Conservation (phyloP, 805 yeast genomes). For the Starmerella cellae region DNA sequence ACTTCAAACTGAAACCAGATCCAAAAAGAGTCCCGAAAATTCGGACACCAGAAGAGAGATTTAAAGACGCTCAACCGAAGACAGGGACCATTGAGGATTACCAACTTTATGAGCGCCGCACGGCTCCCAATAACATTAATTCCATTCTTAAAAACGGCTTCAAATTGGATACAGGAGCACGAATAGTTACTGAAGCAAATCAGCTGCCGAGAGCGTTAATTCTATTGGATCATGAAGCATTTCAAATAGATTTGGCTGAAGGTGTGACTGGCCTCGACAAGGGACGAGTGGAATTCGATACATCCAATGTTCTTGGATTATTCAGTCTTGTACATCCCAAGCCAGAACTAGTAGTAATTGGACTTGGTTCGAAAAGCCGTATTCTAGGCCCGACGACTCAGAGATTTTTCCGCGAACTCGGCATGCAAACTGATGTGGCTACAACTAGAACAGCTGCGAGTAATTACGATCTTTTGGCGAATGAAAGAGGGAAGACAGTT, state of each 20-base stretch:
- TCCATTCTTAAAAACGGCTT: conserved; percentile 44
- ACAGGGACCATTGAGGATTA: conserved; percentile 26
- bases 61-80: conserved; percentile 21
- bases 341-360: conserved; percentile 63
- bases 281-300: conserved; percentile 43
- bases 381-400: conserved; percentile 47
- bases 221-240: conserved; percentile 38
- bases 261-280: conserved; percentile 35
- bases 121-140: conserved; percentile 41
- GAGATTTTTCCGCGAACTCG: conserved; percentile 39
- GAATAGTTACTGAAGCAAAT: conserved; percentile 24
- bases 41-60: conserved; percentile 17
- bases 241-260: conserved; percentile 40
- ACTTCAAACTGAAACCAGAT: conserved; percentile 20
- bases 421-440: conserved; percentile 57
- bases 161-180: conserved; percentile 41
- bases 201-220: conserved; percentile 23
- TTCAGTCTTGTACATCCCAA: conserved; percentile 52
- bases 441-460: conserved; percentile 53
- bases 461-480: conserved; percentile 60
- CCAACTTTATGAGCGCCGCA: conserved; percentile 34
- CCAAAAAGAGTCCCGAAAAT: conserved; percentile 20
- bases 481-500: conserved; percentile 54
- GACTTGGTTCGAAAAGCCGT: conserved; percentile 50
- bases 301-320: conserved; percentile 32